Conservation (phyloP, 1,139 yeast genomes). For the Yamadazyma buinensis region DNA sequence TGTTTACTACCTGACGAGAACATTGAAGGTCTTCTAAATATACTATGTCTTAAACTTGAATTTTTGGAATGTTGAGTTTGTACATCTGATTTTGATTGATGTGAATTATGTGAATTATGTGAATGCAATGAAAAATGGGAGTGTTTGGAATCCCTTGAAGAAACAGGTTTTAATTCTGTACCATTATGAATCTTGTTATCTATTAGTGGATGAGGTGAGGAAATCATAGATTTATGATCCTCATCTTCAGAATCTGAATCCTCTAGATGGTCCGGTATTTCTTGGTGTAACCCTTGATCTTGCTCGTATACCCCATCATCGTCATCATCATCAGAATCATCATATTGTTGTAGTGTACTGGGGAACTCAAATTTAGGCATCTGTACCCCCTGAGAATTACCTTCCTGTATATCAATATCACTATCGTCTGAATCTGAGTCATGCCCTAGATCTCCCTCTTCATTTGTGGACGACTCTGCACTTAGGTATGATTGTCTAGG, state of each 20-base stretch:
- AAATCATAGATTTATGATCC: neutral
- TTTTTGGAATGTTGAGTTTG: conserved; percentile 2
- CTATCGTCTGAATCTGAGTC: conserved; percentile 8
- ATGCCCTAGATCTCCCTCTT: conserved; percentile 9
- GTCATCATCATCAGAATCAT: conserved; percentile 5
- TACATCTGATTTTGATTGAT: conserved; percentile 1
- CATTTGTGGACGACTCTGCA: conserved; percentile 23
- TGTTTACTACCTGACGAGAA: conserved; percentile 4
- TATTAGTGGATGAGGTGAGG: neutral
- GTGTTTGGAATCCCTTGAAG: conserved; percentile 6
- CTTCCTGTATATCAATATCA: neutral
- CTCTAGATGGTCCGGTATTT: conserved; percentile 5
- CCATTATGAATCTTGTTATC: neutral
- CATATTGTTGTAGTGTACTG: conserved; percentile 6
- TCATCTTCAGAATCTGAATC: conserved; percentile 6
- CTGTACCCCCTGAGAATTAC: neutral
- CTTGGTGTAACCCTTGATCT: neutral
- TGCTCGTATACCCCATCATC: neutral
- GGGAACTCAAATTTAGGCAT: conserved; percentile 10
- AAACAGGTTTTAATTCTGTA: neutral
- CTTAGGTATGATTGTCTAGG: conserved; percentile 25
- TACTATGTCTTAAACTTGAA: conserved; percentile 8
- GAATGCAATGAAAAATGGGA: conserved; percentile 2
- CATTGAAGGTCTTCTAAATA: conserved; percentile 13
- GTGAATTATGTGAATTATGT: conserved; percentile 2